phyloP scores from a whole-genome alignment of 2,329 filamentous ascomycete species.

The Fusarium coffeatum region DNA sequence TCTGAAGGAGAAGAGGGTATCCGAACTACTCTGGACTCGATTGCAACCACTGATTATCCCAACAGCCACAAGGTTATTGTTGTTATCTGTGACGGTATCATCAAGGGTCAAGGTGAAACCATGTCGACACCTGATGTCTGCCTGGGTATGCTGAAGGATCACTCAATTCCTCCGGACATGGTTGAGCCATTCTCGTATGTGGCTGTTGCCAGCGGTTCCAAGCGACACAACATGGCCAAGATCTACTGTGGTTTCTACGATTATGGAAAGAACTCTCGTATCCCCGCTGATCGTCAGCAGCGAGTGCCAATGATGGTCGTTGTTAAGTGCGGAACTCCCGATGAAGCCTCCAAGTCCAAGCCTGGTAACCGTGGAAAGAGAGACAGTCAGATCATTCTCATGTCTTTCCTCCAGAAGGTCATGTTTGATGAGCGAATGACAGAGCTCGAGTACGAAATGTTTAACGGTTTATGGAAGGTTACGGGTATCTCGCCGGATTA shows the following conservation, averaged over 20 bases:
- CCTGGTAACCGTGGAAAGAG: conserved; percentile 98
- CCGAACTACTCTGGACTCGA: conserved; percentile 92
- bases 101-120: conserved; percentile 92
- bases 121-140: conserved; percentile 90
- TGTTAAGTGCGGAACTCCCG: conserved; percentile 94
- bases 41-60: conserved; percentile 97
- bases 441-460: conserved; percentile 99
- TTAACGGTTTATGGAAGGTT: conserved; percentile 98
- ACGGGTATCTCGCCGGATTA: conserved; percentile 98
- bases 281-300: conserved; percentile 89
- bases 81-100: conserved; percentile 95
- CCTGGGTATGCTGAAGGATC: conserved; percentile 94
- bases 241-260: conserved; percentile 98
- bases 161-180: conserved; percentile 80
- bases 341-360: conserved; percentile 83
- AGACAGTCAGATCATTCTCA: conserved; percentile 98
- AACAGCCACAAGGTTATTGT: conserved; percentile 99
- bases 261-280: conserved; percentile 83
- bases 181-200: conserved; percentile 95
- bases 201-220: conserved; percentile 92
- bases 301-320: conserved; percentile 97
- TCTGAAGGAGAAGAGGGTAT: conserved; percentile 95
- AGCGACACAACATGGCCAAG: conserved; percentile 99
- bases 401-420: conserved; percentile 99
- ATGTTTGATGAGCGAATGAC: conserved; percentile 99